Conservation (phyloP, 148 eudicot genomes). For the Rhododendron molle region DNA sequence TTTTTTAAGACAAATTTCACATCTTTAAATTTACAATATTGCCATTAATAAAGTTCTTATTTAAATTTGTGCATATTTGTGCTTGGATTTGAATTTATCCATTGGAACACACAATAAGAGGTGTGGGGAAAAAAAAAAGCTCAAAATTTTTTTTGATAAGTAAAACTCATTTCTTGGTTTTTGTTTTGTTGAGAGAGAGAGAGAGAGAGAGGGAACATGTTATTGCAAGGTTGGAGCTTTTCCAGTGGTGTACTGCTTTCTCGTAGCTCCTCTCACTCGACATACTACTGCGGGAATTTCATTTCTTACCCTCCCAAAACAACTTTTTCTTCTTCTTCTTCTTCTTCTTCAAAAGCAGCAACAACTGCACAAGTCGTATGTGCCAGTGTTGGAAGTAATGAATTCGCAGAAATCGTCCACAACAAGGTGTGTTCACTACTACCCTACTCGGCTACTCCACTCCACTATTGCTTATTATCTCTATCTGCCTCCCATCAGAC, state of each 20-base stretch:
- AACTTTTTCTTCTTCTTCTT: neutral
- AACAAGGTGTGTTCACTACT: constrained; percentile 27
- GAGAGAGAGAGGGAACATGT: neutral
- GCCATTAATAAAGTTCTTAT: too few species aligned
- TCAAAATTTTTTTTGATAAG: too few species aligned
- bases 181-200: neutral
- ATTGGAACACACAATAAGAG: too few species aligned
- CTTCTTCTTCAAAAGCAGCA: neutral
- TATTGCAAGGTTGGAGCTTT: constrained; percentile 5
- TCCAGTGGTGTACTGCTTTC: neutral
- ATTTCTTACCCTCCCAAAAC: neutral
- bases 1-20: too few species aligned
- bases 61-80: too few species aligned
- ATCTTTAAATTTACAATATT: too few species aligned
- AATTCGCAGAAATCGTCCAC: constrained; percentile 28
- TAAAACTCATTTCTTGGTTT: too few species aligned
- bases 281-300: neutral
- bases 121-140: too few species aligned
- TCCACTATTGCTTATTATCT: neutral
- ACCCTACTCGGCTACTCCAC: neutral
- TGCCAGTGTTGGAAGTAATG: constrained; percentile 19
- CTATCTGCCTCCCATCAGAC: neutral
- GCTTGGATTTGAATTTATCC: too few species aligned
- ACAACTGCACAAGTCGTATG: constrained; percentile 8
- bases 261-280: neutral